These are phyloP conservation scores for Talaromyces sp. DNA, from an alignment of 2,329 filamentous ascomycete genomes.

Conservation along the genomic window DNA sequence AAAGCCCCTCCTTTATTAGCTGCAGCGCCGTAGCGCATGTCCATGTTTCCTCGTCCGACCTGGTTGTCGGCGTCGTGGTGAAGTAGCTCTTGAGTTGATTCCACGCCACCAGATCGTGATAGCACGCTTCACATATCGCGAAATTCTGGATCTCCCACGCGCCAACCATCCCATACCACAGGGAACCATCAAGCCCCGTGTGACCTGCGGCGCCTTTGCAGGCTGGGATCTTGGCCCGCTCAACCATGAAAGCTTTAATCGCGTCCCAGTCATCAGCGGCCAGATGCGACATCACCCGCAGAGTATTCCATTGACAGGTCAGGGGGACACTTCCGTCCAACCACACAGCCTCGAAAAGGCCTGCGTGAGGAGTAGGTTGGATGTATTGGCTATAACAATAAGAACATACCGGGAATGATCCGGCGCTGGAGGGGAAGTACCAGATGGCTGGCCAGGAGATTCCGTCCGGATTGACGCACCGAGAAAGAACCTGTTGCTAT, in stretches of 20 bases:
- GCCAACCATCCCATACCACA: neutral
- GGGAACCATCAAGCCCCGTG: conserved; percentile 4
- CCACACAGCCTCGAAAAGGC: neutral
- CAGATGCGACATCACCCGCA: neutral
- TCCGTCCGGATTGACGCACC: neutral
- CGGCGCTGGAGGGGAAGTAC: neutral
- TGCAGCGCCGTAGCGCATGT: neutral
- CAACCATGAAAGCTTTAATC: conserved; percentile 2
- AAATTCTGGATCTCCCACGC: neutral
- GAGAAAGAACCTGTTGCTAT: neutral
- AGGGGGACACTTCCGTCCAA: neutral
- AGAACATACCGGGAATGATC: neutral
- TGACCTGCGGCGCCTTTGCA: neutral
- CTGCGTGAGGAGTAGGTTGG: neutral
- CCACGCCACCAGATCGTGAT: neutral
- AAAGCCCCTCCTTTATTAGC: neutral
- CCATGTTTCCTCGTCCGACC: neutral
- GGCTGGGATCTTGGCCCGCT: neutral
- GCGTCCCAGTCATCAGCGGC: neutral
- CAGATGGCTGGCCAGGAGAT: neutral
- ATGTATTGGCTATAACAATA: neutral
- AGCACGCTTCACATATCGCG: conserved; percentile 1
- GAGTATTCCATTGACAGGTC: neutral
- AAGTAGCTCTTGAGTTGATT: conserved; percentile 49
- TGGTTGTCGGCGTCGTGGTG: conserved; percentile 24